Percentiles rank a stretch among this genome's conserved stretches.
These are phyloP conservation scores for Boletus pseudopeckii DNA, from an alignment of 768 basidiomycete species.

Conservation along the genomic window DNA sequence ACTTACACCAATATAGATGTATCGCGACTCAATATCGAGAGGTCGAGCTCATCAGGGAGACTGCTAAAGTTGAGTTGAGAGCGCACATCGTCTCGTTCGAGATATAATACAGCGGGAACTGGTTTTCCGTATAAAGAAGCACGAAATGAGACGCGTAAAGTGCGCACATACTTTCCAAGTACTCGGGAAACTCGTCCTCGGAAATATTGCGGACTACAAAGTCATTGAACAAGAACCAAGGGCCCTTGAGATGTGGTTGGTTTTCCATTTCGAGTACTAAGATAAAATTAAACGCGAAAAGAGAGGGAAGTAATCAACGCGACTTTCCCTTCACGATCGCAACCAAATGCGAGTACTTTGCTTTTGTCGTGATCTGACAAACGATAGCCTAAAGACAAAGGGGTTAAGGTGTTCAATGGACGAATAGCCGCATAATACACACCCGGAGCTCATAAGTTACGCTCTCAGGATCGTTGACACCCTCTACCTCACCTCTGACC, in stretches of 20 bases:
- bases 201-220: slow-evolving; percentile 84
- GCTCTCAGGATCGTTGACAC: slow-evolving; percentile 50
- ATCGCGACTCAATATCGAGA: slow-evolving; percentile 75
- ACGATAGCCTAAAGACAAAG: slow-evolving; percentile 62
- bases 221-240: slow-evolving; percentile 97
- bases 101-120: slow-evolving; percentile 86
- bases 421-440: slow-evolving; percentile 25
- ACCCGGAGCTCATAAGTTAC: slow-evolving; percentile 75
- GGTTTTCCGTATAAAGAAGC: slow-evolving; percentile 16
- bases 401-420: neutral
- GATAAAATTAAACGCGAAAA: neutral
- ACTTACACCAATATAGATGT: slow-evolving; percentile 83
- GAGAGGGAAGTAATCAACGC: neutral
- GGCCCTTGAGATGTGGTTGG: slow-evolving; percentile 39
- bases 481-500: slow-evolving; percentile 58
- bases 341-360: slow-evolving; percentile 77
- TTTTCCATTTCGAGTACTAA: slow-evolving; percentile 69
- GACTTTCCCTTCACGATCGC: slow-evolving; percentile 75
- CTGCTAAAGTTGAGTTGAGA: slow-evolving; percentile 57
- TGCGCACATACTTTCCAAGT: slow-evolving; percentile 78
- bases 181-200: slow-evolving; percentile 84
- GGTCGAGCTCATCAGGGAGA: slow-evolving; percentile 66
- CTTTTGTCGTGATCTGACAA: slow-evolving; percentile 72
- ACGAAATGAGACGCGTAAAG: neutral
- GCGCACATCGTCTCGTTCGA: slow-evolving; percentile 68